Evolutionary conservation across 805 yeast species (phyloP).

Genomic region (Lachancea thermotolerans): DNA sequence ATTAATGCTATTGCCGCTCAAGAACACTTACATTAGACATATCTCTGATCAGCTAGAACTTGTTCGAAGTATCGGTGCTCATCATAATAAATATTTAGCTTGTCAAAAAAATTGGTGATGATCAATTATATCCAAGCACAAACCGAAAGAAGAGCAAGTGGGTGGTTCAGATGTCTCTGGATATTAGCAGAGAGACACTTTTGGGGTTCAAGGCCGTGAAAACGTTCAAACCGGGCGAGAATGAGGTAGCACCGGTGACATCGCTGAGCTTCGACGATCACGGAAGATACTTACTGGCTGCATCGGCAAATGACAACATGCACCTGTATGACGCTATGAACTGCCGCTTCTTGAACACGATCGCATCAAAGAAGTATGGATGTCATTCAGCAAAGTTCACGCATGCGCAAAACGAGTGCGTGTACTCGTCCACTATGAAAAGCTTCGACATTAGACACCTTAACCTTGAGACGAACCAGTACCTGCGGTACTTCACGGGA

Average conservation of each 20-base stretch:
- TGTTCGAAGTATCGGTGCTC: too few species aligned
- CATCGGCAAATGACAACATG: conserved; percentile 76
- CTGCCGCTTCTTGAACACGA: conserved; percentile 62
- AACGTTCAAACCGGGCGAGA: conserved; percentile 43
- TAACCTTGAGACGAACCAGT: conserved; percentile 69
- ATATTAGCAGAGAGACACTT: conserved; percentile 25
- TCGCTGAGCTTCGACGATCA: conserved; percentile 74
- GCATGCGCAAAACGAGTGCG: conserved; percentile 60
- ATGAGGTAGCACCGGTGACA: conserved; percentile 50
- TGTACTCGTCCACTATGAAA: conserved; percentile 77
- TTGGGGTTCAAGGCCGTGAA: conserved; percentile 38
- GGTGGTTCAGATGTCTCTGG: conserved; percentile 11
- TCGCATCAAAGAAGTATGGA: conserved; percentile 86
- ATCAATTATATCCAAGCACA: background rate
- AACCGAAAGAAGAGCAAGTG: background rate
- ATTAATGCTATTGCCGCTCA: background rate
- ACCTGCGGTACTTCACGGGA: conserved; percentile 79
- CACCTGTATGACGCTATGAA: conserved; percentile 72
- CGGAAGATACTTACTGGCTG: conserved; percentile 68
- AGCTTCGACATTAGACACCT: conserved; percentile 73
- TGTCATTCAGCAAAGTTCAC: conserved; percentile 82
- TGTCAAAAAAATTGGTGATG: background rate
- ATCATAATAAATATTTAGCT: too few species aligned
- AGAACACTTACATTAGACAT: background rate
- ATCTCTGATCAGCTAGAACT: background rate